Evolutionary conservation across 1,284 basidiomycete species (phyloP), one percentile per base, ranked within the genome.

Genomic region (Pseudozyma flocculosa): DNA sequence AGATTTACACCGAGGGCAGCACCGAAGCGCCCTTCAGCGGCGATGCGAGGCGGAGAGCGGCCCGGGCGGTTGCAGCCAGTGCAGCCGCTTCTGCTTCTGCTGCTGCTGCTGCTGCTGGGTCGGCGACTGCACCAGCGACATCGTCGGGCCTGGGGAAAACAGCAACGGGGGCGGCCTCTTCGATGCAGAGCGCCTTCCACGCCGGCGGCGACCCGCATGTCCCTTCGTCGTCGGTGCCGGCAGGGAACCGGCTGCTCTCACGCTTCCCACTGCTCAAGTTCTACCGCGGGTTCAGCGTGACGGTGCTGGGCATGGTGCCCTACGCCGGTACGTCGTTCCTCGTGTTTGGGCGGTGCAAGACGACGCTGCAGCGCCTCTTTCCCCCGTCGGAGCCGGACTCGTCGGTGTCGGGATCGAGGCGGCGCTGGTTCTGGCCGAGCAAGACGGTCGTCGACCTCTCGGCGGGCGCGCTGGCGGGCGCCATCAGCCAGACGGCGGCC

Each of bases 321-420:
- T 98, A 99, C 73, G 92, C 93, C 1, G 95, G 95, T 9, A 92
- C 92, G 1, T 91, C 89, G 13, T 99, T 99, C 82, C 84, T 98
- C 48, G 76, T 78, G 14, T 78, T 78, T 50, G 76, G 73, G 1
- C 66, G 72, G 7, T 73, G 70, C 51, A 75, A 76, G 45, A 59
- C 70, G 9, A 11, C 65, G 4, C 47, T 78, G 4, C 73, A 76
- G 50, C 49, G 51, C 7, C 17, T 62, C 5, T 68, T 76, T 39
- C 67, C 68, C 0, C 51, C 61, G 1, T 38, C 61, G 17, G 71
- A 72, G 24, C 54, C 63, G 22, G 41, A 61, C 9, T 26, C 41
- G 4, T 22, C 21, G 17, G 22, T 32, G 3, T 19, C 40, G 9
- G 59, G 58, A 1, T 49, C 54, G 34, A 53, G 57, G 23, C 43